phyloP scores from a whole-genome alignment of 2,329 filamentous ascomycete genomes.

The Epichloe glyceriae region DNA sequence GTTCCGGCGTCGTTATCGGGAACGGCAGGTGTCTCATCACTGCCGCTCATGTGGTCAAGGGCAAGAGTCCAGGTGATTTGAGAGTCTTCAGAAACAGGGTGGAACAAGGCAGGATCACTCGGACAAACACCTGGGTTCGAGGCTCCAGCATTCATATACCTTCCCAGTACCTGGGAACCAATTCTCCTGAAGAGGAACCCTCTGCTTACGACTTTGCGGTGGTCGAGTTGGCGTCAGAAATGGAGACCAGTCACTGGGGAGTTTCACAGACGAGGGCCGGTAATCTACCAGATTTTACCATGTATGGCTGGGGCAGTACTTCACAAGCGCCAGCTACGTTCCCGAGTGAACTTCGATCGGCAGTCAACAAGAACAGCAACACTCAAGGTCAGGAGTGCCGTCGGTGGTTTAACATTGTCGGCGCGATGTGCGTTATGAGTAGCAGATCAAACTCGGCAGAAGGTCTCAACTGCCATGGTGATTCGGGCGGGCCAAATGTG shows the following conservation, averaged over 20 bases:
- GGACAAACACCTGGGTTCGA: rapidly evolving
- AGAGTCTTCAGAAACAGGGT: background rate
- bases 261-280: background rate
- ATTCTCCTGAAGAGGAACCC: background rate
- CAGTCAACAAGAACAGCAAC: background rate
- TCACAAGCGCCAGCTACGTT: background rate
- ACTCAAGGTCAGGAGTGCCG: rapidly evolving
- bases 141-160: background rate
- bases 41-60: background rate
- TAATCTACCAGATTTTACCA: background rate
- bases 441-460: background rate
- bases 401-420: background rate
- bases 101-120: background rate
- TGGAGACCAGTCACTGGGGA: background rate
- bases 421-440: background rate
- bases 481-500: background rate
- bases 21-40: background rate
- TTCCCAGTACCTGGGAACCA: background rate
- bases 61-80: rapidly evolving
- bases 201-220: background rate
- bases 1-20: background rate
- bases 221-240: background rate
- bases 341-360: background rate
- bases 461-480: background rate
- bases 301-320: background rate